Conservation (phyloP, 768 basidiomycete species). For the Lentinus brumalis region DNA sequence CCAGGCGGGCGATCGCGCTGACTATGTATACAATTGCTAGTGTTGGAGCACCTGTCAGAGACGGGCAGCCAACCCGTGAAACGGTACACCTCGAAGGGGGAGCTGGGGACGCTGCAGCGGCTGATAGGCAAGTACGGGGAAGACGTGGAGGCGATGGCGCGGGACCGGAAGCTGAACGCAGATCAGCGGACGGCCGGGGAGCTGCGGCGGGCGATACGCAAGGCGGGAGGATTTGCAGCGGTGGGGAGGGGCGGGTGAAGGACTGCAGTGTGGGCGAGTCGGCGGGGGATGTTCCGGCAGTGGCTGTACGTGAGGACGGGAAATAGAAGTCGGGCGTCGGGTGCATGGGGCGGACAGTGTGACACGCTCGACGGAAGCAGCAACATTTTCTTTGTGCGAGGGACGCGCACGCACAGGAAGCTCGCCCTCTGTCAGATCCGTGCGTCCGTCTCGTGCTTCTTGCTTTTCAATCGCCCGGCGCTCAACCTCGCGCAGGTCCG, state of each 20-base stretch:
- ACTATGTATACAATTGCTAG: slow-evolving; percentile 37
- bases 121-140: slow-evolving; percentile 71
- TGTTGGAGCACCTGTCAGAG: slow-evolving; percentile 64
- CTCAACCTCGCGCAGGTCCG: slow-evolving; percentile 3
- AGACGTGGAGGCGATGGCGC: slow-evolving; percentile 75
- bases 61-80: slow-evolving; percentile 14
- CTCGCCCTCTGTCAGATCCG: slow-evolving; percentile 9
- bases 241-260: slow-evolving; percentile 19
- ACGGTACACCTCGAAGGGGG: slow-evolving; percentile 70
- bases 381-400: not conserved
- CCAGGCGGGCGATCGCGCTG: slow-evolving; percentile 14
- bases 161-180: slow-evolving; percentile 76
- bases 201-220: slow-evolving; percentile 61
- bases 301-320: slow-evolving; percentile 21
- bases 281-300: slow-evolving; percentile 13
- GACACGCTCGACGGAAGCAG: slow-evolving; percentile 4
- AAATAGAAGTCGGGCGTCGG: slow-evolving; percentile 15
- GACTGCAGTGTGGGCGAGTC: not conserved
- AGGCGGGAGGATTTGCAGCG: slow-evolving; percentile 48
- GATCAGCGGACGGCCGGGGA: slow-evolving; percentile 86
- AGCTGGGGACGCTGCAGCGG: slow-evolving; percentile 63
- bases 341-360: slow-evolving; percentile 4
- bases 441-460: slow-evolving; percentile 8
- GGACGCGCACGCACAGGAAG: not conserved
- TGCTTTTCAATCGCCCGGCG: slow-evolving; percentile 2